Base-by-base conservation (phyloP, 768 basidiomycete species). In the Gymnopilus junonius region DNA sequence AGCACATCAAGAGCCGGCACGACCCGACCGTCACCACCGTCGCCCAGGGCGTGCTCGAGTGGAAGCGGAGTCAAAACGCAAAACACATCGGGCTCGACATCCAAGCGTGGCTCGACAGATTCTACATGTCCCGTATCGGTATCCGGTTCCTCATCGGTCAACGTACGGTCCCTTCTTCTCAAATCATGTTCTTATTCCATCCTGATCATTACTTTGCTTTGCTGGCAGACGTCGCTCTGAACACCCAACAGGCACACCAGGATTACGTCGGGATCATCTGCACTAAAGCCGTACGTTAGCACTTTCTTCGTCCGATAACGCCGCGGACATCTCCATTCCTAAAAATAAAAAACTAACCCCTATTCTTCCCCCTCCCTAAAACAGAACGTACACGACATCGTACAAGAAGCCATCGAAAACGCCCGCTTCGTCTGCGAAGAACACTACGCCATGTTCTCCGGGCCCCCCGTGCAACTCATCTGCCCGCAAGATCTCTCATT, bases 351-450 rank as follows among this genome's bases (percentile, higher is more conserved):
- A 39, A 25, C 15, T 40, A 25, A 11, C 25, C 8, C 17, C 42
- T n/a, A 21, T 42, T 17, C 37, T 58, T 53, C 65, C 40, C 29
- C 58, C 53, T 39, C 65, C 37, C n/a, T n/a, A n/a, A 43, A 55
- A 35, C 70, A 93, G 87, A 98, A 95, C 74, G 90, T 99, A 0
- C 95, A 95, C 70, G 95, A 99, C 71, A 97, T 98, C 65, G 90
- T 97, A n/a, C 91, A 94, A 71, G 97, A 99, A 81, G 93, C 97
- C 0, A 98, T 99, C 69, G 97, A 99, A 75, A 99, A 99, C 75
- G 95, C 97, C 6, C 88, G 91, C 17, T 93, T 89, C 72, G 91
- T 93, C 25, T 97, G 96, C 79, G 96, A 97, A 77, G 96, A 98
- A 71, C 95, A 98, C 77, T 92, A 93, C 70, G 93, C 91, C 1